Percentiles rank a stretch among this genome's conserved stretches.
Evolutionary conservation across 352 stramenopile genomes (phyloP).

Genomic region (Phytophthora lateralis): DNA sequence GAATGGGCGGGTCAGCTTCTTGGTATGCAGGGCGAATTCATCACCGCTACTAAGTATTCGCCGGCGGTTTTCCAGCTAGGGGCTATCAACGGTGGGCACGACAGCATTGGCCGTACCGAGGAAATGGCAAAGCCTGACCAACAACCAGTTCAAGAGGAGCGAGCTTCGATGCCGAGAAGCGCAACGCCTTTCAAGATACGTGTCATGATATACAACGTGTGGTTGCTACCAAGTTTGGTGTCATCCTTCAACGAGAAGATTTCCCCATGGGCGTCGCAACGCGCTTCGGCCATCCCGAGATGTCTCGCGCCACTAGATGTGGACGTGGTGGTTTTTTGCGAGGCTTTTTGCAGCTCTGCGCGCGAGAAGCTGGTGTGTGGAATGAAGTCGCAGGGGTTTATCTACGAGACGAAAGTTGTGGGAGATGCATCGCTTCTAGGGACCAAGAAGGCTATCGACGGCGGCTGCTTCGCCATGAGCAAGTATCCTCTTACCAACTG

Average conservation of each 20-base stretch:
- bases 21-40: constrained; percentile 52
- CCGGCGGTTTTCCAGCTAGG: constrained; percentile 47
- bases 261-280: constrained; percentile 49
- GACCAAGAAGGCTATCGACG: constrained; percentile 67
- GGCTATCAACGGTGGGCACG: constrained; percentile 5
- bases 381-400: constrained; percentile 69
- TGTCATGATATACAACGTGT: constrained; percentile 79
- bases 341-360: constrained; percentile 59
- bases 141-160: neutral
- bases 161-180: neutral
- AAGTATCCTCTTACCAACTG: constrained; percentile 59
- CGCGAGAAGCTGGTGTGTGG: constrained; percentile 55
- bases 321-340: constrained; percentile 77
- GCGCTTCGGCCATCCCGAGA: constrained; percentile 59
- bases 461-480: constrained; percentile 75
- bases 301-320: constrained; percentile 44
- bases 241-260: constrained; percentile 69
- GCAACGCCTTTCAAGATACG: constrained; percentile 47
- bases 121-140: constrained; percentile 5
- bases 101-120: constrained; percentile 12
- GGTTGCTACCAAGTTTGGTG: constrained; percentile 66
- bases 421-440: constrained; percentile 51
- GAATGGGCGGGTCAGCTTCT: constrained; percentile 57
- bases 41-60: constrained; percentile 52
- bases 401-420: constrained; percentile 75